Conservation (phyloP, 257 asterid genomes). For the Gardenia jasminoides region DNA sequence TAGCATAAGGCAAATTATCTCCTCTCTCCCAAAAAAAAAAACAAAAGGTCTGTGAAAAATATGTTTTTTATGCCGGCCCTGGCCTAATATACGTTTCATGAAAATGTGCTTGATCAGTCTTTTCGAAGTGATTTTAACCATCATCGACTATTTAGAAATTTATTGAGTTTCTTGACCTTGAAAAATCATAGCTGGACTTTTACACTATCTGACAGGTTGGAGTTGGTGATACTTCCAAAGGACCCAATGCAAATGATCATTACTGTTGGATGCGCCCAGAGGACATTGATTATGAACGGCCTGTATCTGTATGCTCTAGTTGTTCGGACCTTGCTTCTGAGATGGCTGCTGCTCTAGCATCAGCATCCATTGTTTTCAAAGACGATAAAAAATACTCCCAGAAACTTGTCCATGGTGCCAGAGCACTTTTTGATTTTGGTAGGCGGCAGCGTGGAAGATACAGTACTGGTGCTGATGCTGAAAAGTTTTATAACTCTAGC, state of each 20-base stretch:
- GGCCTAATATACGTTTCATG: neutral
- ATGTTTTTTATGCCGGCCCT: neutral
- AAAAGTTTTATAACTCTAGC: constrained; percentile 68
- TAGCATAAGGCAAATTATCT: neutral
- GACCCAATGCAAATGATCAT: constrained; percentile 66
- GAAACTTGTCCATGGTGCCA: constrained; percentile 94
- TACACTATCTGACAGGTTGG: constrained; percentile 61
- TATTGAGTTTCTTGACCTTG: neutral
- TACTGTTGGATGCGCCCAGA: constrained; percentile 96
- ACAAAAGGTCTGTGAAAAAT: neutral
- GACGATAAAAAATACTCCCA: constrained; percentile 86
- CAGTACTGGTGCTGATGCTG: constrained; percentile 65
- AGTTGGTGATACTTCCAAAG: constrained; percentile 70
- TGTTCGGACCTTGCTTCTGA: constrained; percentile 96
- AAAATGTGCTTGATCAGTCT: neutral
- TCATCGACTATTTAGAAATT: neutral
- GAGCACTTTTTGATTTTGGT: constrained; percentile 71
- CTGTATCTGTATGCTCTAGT: constrained; percentile 52
- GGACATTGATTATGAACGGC: constrained; percentile 78
- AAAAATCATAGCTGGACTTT: neutral
- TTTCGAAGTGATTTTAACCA: neutral
- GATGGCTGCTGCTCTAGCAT: constrained; percentile 97
- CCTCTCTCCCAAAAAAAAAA: neutral
- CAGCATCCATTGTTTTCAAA: constrained; percentile 95
- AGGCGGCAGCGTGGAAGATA: constrained; percentile 91